Base-by-base conservation (phyloP, 768 basidiomycete species). In the Piloderma croceum region DNA sequence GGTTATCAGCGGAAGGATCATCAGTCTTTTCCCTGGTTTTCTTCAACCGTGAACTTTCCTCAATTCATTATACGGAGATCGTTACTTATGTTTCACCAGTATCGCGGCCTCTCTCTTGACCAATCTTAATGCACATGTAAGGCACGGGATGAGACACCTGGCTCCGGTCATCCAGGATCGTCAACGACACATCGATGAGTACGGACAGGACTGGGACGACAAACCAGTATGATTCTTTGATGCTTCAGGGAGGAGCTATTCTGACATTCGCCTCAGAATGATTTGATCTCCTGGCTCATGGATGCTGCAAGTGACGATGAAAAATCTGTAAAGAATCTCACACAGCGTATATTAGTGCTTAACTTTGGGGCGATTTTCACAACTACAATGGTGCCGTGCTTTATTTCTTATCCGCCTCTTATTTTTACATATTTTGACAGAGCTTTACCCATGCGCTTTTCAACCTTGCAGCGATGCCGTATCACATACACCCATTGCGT, bases 401-500 rank as follows among this genome's bases (percentile, higher is more conserved):
- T 34, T 9, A 6, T 24, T 10, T n/a, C 5, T 9, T 9, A 9
- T 18, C 9, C 9, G 19, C 19, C 7, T 18, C 19, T 9, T 38
- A 17, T 12, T 17, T 20, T 18, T 21, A 15, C 17, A 7, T 21
- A 32, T 20, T n/a, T 27, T 38, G n/a, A n/a, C n/a, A 67, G 67
- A 52, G 49, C 25, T 56, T 66, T 31, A 59, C 58, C 0, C 60
- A 63, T 18, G 63, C 60, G 0, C 44, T 73, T 0, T 62, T 57
- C 31, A 42, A 58, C 35, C 58, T 73, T 5, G 68, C 64, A 4
- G 55, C 62, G 0, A 40, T 61, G 19, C 64, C 68, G 4, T 45
- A 64, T 37, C 65, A 57, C 32, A 39, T 60, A 2, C 50, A 53
- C 18, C 54, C 61, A 1, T 52, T 74, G 4, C 61, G 70, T 12